Conservation (phyloP, 2,329 filamentous ascomycete species). For the Emergomyces pasteurianus region DNA sequence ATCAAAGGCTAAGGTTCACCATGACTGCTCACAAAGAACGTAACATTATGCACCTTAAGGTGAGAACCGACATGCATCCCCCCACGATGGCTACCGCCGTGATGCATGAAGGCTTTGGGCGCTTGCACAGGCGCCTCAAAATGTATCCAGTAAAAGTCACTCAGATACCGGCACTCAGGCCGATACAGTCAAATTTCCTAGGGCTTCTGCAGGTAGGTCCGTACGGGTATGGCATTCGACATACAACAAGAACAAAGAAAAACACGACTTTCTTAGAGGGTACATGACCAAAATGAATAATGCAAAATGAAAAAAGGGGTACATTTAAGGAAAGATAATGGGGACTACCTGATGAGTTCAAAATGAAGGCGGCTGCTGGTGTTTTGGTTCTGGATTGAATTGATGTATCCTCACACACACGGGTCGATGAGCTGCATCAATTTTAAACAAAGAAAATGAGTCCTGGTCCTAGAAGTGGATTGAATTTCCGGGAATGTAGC, state of each 20-base stretch:
- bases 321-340: constrained; percentile 23
- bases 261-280: constrained; percentile 8
- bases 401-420: constrained; percentile 5
- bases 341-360: constrained; percentile 31
- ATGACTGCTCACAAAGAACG: constrained; percentile 10
- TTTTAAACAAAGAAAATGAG: constrained; percentile 18
- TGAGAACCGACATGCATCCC: constrained; percentile 17
- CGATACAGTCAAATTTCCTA: not conserved
- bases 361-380: constrained; percentile 11
- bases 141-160: constrained; percentile 12
- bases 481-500: constrained; percentile 1
- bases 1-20: constrained; percentile 6
- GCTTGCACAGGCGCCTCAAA: constrained; percentile 6
- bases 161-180: constrained; percentile 15
- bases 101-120: constrained; percentile 16
- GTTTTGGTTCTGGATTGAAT: constrained; percentile 14
- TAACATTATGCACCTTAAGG: constrained; percentile 29
- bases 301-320: constrained; percentile 12
- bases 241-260: constrained; percentile 6
- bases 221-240: not conserved
- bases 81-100: constrained; percentile 22
- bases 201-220: constrained; percentile 1
- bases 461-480: constrained; percentile 13
- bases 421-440: constrained; percentile 6
- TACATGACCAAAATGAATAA: constrained; percentile 14